Evolutionary conservation across 495 filamentous ascomycete species (phyloP).

Genomic region (Friedmanniomyces endolithicus): DNA sequence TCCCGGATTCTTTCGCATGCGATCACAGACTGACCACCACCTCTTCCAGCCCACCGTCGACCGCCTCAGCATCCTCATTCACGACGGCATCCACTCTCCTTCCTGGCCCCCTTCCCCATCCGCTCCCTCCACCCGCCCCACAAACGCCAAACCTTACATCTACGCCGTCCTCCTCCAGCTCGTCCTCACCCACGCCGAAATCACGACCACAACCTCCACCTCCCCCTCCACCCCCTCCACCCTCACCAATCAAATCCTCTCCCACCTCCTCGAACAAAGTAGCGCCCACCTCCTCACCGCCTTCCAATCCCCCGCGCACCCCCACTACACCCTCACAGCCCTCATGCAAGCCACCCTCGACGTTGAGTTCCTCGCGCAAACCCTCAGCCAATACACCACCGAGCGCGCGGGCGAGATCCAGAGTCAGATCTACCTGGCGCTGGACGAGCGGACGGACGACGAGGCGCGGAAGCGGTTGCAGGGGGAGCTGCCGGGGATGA

Average conservation of each 20-base stretch:
- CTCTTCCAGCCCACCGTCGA: conserved; percentile 45
- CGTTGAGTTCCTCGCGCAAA: conserved; percentile 93
- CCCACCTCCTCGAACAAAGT: conserved; percentile 40
- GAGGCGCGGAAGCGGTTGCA: conserved; percentile 68
- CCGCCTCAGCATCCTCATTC: conserved; percentile 49
- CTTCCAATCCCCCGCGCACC: conserved; percentile 36
- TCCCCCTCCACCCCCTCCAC: conserved; percentile 59
- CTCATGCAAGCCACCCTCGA: conserved; percentile 96
- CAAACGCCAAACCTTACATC: conserved; percentile 71
- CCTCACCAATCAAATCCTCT: conserved; percentile 46
- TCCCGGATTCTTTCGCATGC: background rate
- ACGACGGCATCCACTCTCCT: conserved; percentile 53
- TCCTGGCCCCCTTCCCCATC: conserved; percentile 51
- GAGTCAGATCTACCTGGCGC: conserved; percentile 74
- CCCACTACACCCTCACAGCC: conserved; percentile 56
- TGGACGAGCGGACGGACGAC: conserved; percentile 77
- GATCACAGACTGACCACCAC: background rate
- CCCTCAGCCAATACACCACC: conserved; percentile 72
- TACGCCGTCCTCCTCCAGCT: conserved; percentile 72
- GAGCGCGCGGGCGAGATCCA: conserved; percentile 68
- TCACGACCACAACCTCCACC: conserved; percentile 53
- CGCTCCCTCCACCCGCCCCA: conserved; percentile 41
- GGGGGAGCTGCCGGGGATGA: conserved; percentile 78
- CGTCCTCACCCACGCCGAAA: conserved; percentile 83
- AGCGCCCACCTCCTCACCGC: conserved; percentile 40